Conservation (phyloP, 225 moss, liverwort and hornwort genomes). For the Bryoerythrophyllum caledonicum region DNA sequence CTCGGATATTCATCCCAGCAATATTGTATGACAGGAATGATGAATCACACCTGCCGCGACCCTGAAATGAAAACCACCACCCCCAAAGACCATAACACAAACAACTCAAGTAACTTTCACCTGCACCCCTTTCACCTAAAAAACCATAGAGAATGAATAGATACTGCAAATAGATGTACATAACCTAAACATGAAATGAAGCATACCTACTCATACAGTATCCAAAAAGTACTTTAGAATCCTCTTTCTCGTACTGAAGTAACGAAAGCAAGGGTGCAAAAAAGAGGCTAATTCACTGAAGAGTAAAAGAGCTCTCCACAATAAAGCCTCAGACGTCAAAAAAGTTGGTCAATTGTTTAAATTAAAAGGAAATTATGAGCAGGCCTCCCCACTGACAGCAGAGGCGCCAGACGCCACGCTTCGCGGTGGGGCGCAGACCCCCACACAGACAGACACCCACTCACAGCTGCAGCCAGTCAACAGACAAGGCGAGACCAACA, state of each 20-base stretch:
- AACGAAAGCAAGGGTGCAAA: too few species aligned
- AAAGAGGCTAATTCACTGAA: background rate
- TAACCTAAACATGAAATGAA: too few species aligned
- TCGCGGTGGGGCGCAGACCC: conserved; percentile 9
- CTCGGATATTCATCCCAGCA: too few species aligned
- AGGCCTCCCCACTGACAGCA: background rate
- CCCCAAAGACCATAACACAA: background rate
- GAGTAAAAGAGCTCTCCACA: background rate
- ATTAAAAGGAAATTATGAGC: background rate
- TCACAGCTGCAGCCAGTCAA: conserved; percentile 16
- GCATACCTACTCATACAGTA: too few species aligned
- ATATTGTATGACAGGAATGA: background rate
- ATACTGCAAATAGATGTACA: too few species aligned
- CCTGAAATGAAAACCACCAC: background rate
- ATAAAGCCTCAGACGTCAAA: background rate
- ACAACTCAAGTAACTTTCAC: background rate
- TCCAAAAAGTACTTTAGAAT: too few species aligned
- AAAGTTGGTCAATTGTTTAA: background rate
- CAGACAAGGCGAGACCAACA: conserved; percentile 20
- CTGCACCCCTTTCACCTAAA: background rate
- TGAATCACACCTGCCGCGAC: background rate
- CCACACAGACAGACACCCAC: conserved; percentile 4
- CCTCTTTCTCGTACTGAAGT: too few species aligned
- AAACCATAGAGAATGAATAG: too few species aligned
- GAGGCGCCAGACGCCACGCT: conserved; percentile 19